Evolutionary conservation across 306 rosid genomes (phyloP), one percentile per base, ranked within the genome.

Genomic region (Pyrus pyrifolia): DNA sequence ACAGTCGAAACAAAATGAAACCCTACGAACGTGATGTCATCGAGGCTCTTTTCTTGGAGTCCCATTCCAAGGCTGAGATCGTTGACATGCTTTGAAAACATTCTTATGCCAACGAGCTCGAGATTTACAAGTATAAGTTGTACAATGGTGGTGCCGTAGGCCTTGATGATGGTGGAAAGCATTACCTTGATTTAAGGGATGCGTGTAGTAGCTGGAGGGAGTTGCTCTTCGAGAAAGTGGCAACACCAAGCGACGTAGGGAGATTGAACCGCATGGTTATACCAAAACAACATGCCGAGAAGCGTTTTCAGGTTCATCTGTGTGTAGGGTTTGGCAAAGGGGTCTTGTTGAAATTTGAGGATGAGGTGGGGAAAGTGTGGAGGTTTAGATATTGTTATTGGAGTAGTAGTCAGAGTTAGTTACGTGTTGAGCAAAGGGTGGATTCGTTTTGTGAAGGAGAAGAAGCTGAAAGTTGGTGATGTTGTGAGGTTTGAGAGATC

Each of bases 211-310:
- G 29, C 5, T 29, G 66, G 2, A 62, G 22, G 51, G 82, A 81
- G 51, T 63, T 46, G 22, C 82, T 81, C 33, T 85, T 85, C 4
- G 88, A 85, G 68, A 85, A 85, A 55, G 75, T 65, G 58, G 81
- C 82, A n/a, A 85, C 88, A 23, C 84, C 88, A 13, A 85, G 86
- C 52, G 86, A 85, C 53, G 88, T 85, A 14, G 86, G 88, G 74
- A 79, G 78, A 38, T 53, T 85, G 8, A 82, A 85, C 79, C 74
- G 86, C 2, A 62, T 85, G 66, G 86, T 85, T 4, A 79, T 85
- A 12, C 88, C 88, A 3, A 85, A 85, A 14, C 83, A 81, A 19
- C 81, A 76, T 25, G 86, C 83, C 25, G 84, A 85, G 75, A 79
- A 76, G 76, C 80, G 76, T 58, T 85, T 85, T 65, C 82, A 83